These are phyloP conservation scores for Microthlaspi erraticum DNA, from an alignment of 345 rosid genomes.

Conservation along the genomic window DNA sequence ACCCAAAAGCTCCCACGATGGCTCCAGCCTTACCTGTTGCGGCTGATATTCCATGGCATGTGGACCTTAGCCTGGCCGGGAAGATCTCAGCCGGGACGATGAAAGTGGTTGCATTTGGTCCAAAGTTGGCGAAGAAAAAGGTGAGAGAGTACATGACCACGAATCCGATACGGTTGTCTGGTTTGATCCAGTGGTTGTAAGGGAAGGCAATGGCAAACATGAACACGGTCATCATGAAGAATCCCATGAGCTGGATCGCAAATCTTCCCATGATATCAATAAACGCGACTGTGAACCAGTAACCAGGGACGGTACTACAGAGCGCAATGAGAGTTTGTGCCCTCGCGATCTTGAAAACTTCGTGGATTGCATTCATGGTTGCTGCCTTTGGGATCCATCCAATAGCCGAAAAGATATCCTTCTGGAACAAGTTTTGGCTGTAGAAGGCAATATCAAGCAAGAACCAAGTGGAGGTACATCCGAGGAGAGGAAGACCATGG, in stretches of 20 bases:
- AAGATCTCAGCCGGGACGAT: slow-evolving; percentile 62
- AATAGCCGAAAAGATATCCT: slow-evolving; percentile 55
- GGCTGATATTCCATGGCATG: slow-evolving; percentile 67
- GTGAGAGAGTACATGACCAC: slow-evolving; percentile 54
- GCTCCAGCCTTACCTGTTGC: slow-evolving; percentile 62
- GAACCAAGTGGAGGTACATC: slow-evolving; percentile 57
- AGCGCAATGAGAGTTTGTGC: slow-evolving; percentile 62
- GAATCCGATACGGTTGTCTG: slow-evolving; percentile 48
- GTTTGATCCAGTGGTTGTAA: slow-evolving; percentile 57
- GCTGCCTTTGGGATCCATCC: slow-evolving; percentile 58
- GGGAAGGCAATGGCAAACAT: slow-evolving; percentile 62
- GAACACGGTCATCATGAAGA: slow-evolving; percentile 63
- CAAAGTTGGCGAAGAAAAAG: slow-evolving; percentile 63
- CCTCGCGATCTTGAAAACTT: slow-evolving; percentile 55
- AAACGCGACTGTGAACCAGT: slow-evolving; percentile 60
- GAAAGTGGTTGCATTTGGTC: slow-evolving; percentile 65
- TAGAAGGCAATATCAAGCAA: slow-evolving; percentile 61
- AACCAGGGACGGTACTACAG: slow-evolving; percentile 58
- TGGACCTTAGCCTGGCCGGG: slow-evolving; percentile 59
- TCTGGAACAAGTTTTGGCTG: slow-evolving; percentile 60
- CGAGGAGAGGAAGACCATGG: slow-evolving; percentile 60
- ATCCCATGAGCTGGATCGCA: slow-evolving; percentile 58
- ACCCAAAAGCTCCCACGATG: slow-evolving; percentile 58
- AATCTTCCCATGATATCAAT: slow-evolving; percentile 57
- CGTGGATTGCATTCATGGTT: slow-evolving; percentile 55